Conservation (phyloP, 2,329 filamentous ascomycete species). For the Xylaria arbuscula region DNA sequence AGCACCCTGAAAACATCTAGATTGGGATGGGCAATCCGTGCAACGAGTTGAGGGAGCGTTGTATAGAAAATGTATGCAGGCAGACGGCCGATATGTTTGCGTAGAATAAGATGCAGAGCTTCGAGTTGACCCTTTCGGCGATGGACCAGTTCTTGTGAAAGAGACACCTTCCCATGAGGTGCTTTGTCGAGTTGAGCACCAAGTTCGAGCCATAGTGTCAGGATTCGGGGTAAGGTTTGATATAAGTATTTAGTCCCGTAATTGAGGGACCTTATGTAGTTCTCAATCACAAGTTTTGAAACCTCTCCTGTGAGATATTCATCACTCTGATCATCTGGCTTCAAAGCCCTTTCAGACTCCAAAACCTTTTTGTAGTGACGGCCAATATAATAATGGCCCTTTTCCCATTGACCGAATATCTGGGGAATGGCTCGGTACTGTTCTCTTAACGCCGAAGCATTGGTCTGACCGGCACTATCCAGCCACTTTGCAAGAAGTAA, state of each 20-base stretch:
- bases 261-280: constrained; percentile 86
- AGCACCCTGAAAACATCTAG: constrained; percentile 79
- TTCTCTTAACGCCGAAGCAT: constrained; percentile 79
- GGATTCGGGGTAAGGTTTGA: constrained; percentile 88
- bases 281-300: constrained; percentile 88
- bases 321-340: constrained; percentile 80
- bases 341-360: constrained; percentile 85
- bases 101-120: constrained; percentile 77
- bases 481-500: constrained; percentile 96
- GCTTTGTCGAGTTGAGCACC: constrained; percentile 78
- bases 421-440: constrained; percentile 87
- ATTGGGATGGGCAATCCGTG: constrained; percentile 92
- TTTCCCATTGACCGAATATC: constrained; percentile 82
- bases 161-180: constrained; percentile 64
- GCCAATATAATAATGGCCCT: constrained; percentile 95
- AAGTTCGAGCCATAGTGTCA: constrained; percentile 95
- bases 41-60: constrained; percentile 89
- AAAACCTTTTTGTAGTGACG: constrained; percentile 97
- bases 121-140: constrained; percentile 74
- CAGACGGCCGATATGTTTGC: constrained; percentile 79
- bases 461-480: constrained; percentile 92
- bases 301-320: constrained; percentile 83
- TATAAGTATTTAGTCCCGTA: constrained; percentile 96
- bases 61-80: constrained; percentile 84
- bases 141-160: constrained; percentile 63